Percentiles rank a stretch among this genome's conserved stretches.
Conservation (phyloP, 1,284 basidiomycete species). For the Cryptococcus amylolentus region DNA sequence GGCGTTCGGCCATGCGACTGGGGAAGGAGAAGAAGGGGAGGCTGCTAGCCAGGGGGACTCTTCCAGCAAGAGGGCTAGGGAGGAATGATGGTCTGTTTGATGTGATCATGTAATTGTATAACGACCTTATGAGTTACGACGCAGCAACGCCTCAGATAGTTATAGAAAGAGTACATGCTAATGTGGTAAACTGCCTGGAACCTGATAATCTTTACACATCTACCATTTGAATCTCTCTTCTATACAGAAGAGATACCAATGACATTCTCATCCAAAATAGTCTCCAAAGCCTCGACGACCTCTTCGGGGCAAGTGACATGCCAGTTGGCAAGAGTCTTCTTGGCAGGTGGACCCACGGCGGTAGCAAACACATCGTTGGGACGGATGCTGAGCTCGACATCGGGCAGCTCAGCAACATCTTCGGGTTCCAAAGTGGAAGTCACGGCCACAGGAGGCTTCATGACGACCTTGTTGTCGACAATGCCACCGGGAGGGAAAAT, state of each 20-base stretch:
- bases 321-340: slow-evolving; percentile 83
- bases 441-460: slow-evolving; percentile 71
- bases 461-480: slow-evolving; percentile 53
- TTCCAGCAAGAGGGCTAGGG: slow-evolving; percentile 5
- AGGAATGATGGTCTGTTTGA: slow-evolving; percentile 1
- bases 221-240: neutral
- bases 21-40: slow-evolving; percentile 10
- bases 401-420: slow-evolving; percentile 48
- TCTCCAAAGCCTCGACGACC: slow-evolving; percentile 45
- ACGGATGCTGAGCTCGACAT: slow-evolving; percentile 63
- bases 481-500: slow-evolving; percentile 52
- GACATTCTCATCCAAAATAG: slow-evolving; percentile 22
- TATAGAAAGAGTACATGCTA: neutral
- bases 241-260: neutral
- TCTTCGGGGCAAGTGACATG: slow-evolving; percentile 65
- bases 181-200: neutral
- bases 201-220: neutral
- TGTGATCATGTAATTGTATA: neutral
- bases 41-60: slow-evolving; percentile 4
- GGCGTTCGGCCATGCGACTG: slow-evolving; percentile 19
- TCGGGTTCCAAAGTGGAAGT: slow-evolving; percentile 53
- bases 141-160: neutral
- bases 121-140: neutral
- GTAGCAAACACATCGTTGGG: slow-evolving; percentile 78
- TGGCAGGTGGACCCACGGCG: slow-evolving; percentile 77